Percentiles rank a stretch among this genome's conserved stretches.
These are phyloP conservation scores for Jaltomata sinuosa DNA, from an alignment of 257 asterid genomes.

Conservation along the genomic window DNA sequence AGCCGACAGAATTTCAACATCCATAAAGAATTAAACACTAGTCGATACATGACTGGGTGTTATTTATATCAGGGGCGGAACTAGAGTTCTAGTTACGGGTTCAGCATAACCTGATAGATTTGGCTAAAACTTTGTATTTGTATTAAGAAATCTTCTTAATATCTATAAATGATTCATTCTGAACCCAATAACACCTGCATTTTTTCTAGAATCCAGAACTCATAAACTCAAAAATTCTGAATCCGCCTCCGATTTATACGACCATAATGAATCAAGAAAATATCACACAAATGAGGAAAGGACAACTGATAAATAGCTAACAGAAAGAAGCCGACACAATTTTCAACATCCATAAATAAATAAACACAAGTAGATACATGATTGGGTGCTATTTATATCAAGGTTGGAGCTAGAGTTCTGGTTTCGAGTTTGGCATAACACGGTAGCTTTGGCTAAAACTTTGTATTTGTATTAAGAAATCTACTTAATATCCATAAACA, in stretches of 20 bases:
- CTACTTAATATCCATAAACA: neutral
- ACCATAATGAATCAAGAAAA: neutral
- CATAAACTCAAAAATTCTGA: neutral
- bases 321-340: neutral
- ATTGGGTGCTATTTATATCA: neutral
- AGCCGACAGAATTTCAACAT: neutral
- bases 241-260: neutral
- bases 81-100: neutral
- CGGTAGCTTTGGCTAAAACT: neutral
- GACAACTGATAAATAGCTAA: neutral
- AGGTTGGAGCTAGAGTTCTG: neutral
- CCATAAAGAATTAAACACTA: neutral
- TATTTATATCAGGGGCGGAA: neutral
- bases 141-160: no score
- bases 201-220: neutral
- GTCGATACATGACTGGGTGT: neutral
- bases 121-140: neutral
- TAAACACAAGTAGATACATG: neutral
- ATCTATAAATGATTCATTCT: neutral
- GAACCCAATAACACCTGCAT: neutral
- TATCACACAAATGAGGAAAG: neutral
- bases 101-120: no score
- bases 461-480: neutral
- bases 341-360: neutral
- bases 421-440: no score